Conservation (phyloP, 495 filamentous ascomycete species). For the Cercophora samala region DNA sequence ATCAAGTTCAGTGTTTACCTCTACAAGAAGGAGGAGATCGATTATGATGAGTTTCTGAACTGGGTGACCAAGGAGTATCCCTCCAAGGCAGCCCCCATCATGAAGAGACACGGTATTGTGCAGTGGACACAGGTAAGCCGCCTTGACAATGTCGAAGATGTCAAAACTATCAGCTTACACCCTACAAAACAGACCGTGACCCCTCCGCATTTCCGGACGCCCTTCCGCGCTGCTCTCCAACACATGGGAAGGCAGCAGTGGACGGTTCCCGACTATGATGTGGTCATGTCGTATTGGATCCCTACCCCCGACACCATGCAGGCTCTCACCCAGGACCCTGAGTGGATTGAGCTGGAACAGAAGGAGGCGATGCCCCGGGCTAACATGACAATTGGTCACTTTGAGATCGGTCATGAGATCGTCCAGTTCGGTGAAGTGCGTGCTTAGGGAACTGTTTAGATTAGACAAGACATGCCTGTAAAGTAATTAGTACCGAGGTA, state of each 20-base stretch:
- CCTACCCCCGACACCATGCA: conserved; percentile 1
- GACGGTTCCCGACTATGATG: conserved; percentile 17
- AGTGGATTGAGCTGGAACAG: conserved; percentile 13
- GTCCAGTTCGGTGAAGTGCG: conserved; percentile 1
- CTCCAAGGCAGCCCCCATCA: conserved; percentile 9
- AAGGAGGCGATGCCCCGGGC: conserved; percentile 1
- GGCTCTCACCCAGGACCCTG: conserved; percentile 7
- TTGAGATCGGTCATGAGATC: conserved; percentile 15
- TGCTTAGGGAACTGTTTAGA: not conserved
- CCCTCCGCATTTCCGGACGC: conserved; percentile 12
- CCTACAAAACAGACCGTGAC: conserved; percentile 4
- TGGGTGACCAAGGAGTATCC: conserved; percentile 13
- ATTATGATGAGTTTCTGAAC: conserved; percentile 16
- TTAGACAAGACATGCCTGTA: too few relatives aligned
- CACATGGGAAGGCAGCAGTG: conserved; percentile 12
- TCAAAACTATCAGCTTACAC: not conserved
- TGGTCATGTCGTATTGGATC: conserved; percentile 12
- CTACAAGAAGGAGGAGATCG: conserved; percentile 16
- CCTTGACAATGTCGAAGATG: not conserved
- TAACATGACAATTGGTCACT: conserved; percentile 15
- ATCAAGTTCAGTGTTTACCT: conserved; percentile 14
- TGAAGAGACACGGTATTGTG: conserved; percentile 16
- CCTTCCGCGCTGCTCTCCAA: conserved; percentile 8
- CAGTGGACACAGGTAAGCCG: conserved; percentile 15
- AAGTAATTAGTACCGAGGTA: not conserved